Conservation (phyloP, 1,284 basidiomycete genomes). For the Rhodotorula mucilaginosa region DNA sequence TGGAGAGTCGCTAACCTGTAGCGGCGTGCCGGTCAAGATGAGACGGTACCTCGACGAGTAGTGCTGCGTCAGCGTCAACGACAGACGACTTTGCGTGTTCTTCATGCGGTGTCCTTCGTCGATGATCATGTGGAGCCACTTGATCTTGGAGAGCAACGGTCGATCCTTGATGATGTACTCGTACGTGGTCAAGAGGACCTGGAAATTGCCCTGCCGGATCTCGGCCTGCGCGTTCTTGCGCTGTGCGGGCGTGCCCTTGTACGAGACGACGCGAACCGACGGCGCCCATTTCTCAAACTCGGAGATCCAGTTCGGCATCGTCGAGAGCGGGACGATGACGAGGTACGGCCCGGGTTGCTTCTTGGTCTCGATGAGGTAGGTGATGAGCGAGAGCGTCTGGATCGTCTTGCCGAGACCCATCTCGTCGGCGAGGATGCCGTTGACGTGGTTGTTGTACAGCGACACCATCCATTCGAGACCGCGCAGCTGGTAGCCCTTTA, state of each 20-base stretch:
- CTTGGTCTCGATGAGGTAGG: constrained; percentile 93
- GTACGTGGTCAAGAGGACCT: constrained; percentile 94
- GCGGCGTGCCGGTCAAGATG: constrained; percentile 94
- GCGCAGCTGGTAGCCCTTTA: constrained; percentile 80
- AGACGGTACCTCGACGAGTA: constrained; percentile 92
- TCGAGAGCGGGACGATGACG: constrained; percentile 95
- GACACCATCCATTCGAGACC: constrained; percentile 96
- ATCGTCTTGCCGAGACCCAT: constrained; percentile 54
- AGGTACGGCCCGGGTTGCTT: constrained; percentile 91
- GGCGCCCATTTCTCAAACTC: constrained; percentile 99
- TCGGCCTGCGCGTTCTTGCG: constrained; percentile 72
- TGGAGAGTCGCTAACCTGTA: constrained; percentile 59
- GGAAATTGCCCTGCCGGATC: constrained; percentile 77
- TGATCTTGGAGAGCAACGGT: constrained; percentile 81
- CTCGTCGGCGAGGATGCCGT: constrained; percentile 73
- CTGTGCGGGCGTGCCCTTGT: constrained; percentile 88
- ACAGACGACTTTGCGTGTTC: constrained; percentile 94
- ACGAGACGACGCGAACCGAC: constrained; percentile 74
- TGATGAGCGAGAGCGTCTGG: constrained; percentile 92
- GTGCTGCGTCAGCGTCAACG: constrained; percentile 86
- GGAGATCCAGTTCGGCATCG: constrained; percentile 96
- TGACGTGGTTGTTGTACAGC: constrained; percentile 88
- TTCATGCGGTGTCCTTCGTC: constrained; percentile 99
- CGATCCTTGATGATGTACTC: constrained; percentile 99
- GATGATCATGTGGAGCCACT: constrained; percentile 99